Conservation (phyloP, 768 basidiomycete genomes). For the Asterophora parasitica region DNA sequence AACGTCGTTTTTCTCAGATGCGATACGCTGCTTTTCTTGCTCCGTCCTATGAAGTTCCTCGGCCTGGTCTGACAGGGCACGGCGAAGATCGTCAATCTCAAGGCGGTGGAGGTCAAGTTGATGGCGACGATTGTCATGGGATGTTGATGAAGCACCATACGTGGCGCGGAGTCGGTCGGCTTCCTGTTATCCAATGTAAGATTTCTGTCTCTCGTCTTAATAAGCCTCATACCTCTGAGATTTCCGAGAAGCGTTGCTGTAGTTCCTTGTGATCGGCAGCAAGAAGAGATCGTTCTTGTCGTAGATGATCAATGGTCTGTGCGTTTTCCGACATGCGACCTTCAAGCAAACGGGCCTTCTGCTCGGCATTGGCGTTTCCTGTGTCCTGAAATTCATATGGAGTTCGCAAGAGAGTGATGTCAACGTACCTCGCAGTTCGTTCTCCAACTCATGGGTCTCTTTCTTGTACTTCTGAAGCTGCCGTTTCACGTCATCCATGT, state of each 20-base stretch:
- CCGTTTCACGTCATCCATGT: slow-evolving; percentile 71
- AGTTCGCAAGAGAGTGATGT: background rate
- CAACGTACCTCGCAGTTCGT: slow-evolving; percentile 61
- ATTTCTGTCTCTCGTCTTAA: background rate
- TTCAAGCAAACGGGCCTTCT: slow-evolving; percentile 68
- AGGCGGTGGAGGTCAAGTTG: slow-evolving; percentile 66
- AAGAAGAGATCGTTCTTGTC: slow-evolving; percentile 72
- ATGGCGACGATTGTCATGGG: slow-evolving; percentile 68
- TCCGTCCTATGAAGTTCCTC: slow-evolving; percentile 59
- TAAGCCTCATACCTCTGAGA: slow-evolving; percentile 52
- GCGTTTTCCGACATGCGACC: slow-evolving; percentile 63
- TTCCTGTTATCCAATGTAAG: slow-evolving; percentile 31
- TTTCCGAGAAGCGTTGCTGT: slow-evolving; percentile 60
- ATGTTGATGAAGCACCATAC: slow-evolving; percentile 53
- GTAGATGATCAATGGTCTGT: slow-evolving; percentile 66
- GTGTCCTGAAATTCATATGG: slow-evolving; percentile 3
- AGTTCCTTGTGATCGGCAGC: slow-evolving; percentile 67
- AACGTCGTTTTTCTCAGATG: slow-evolving; percentile 61
- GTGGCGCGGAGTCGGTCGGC: slow-evolving; percentile 60
- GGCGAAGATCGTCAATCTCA: slow-evolving; percentile 76
- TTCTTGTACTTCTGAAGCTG: slow-evolving; percentile 67
- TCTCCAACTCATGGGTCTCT: slow-evolving; percentile 69
- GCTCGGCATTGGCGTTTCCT: slow-evolving; percentile 68
- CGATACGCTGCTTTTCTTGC: slow-evolving; percentile 58
- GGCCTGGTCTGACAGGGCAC: slow-evolving; percentile 55